Base-by-base conservation (phyloP, 176 grass and related monocot genomes). In the Melocanna baccifera region DNA sequence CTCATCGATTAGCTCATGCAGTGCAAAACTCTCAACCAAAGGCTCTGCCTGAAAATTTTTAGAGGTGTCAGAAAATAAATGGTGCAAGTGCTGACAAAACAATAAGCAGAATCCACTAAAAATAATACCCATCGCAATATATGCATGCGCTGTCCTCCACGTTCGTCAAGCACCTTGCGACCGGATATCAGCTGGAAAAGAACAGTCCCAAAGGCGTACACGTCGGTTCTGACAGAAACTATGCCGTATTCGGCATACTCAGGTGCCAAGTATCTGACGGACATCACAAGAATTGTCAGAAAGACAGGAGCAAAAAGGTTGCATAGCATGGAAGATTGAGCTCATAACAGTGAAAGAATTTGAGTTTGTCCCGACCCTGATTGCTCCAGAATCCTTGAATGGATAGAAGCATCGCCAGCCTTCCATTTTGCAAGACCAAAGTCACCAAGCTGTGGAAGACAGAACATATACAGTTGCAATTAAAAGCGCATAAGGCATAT, bases 181-280 rank as follows among this genome's bases (percentile, higher is more conserved):
- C 92, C 92, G 11, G 89, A 94, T 91, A 94, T 94, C 82, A 94
- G 73, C 84, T 94, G 92, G 86, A 94, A 94, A 77, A 94, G 89
- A 87, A 94, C 85, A 71, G 88, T 87, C 3, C 92, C 92, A 63
- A 94, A 94, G 19, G 92, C 89, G 71, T 94, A 94, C 9, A 94
- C 89, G 61, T 91, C 89, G 71, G 89, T 94, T 81, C 92, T 87
- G 34, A 94, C 87, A 76, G 89, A 94, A 62, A 94, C 92, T 69
- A 89, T 80, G 69, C 89, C 74, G 28, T 85, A 89, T 63, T 94
- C 85, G 80, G 92, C 81, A 87, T 94, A 91, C 56, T 94, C 89
- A 20, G 92, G 92, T 0, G 87, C 89, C 87, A 94, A 76, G 69
- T 88, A 94, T 34, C 89, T 94, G 48, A 59, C 14, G 11, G 12